Evolutionary conservation across 768 basidiomycete genomes (phyloP), one percentile per base, ranked within the genome.

Genomic region (Phaffia tasmanica): DNA sequence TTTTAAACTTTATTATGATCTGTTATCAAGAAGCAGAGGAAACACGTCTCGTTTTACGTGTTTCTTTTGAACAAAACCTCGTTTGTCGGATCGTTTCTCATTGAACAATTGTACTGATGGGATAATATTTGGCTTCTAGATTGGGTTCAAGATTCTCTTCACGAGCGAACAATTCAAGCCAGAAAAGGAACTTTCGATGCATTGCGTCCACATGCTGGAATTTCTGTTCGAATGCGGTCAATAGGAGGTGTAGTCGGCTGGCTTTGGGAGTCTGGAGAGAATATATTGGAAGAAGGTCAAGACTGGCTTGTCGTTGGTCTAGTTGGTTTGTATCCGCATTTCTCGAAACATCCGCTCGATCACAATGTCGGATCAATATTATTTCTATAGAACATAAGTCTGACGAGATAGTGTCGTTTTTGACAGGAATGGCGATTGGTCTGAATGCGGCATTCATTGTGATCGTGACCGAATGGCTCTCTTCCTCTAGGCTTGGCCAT

Each of bases 401-500:
- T 50, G 6, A 19, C 0, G 30, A 49, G 25, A 18, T 54, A 19
- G 48, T 21, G 11, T 57, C 16, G 48, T 57, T 62, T 64, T 46
- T 53, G 54, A 73, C 73, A 94, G 94, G 94, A 15, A 81, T 90
- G 29, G 84, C 83, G 71, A 98, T 99, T 69, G 95, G 95, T 42
- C 75, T 91, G 51, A 95, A 89, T 72, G 90, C 92, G n/a, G 94
- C 90, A 11, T 76, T 98, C 62, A 92, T 95, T 61, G 91, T 92
- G 35, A 95, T 99, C 71, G 79, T 92, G 68, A 95, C 90, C 57
- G 89, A 88, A 77, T 99, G 95, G 95, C 82, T 99, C 27, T 91
- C 92, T 2, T 94, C 98, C 76, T 84, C 98, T 70, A 98, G 97
- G 79, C 87, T 93, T 80, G 95, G 95, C 0, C 95, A 97, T 74